These are phyloP conservation scores for Cryomyces antarcticus DNA, from an alignment of 495 filamentous ascomycete species.

Conservation along the genomic window DNA sequence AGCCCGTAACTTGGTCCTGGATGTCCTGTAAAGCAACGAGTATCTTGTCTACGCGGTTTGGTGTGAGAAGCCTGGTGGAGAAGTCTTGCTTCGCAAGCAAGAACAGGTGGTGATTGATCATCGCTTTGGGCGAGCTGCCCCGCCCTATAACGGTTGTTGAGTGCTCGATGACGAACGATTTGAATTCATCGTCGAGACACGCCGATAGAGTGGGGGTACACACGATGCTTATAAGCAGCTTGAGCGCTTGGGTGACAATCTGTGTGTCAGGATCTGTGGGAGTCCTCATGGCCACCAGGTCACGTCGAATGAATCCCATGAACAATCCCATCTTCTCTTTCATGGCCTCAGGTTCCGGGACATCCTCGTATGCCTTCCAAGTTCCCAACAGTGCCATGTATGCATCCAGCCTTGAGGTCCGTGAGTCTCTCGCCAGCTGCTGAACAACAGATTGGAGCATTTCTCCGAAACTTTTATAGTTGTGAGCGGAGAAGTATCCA, in stretches of 20 bases:
- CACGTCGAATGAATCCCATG: slow-evolving; percentile 58
- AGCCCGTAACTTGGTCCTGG: slow-evolving; percentile 56
- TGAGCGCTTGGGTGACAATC: slow-evolving; percentile 55
- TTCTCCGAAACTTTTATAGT: slow-evolving; percentile 30
- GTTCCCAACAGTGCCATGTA: slow-evolving; percentile 62
- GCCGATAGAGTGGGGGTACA: slow-evolving; percentile 43
- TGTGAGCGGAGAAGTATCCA: slow-evolving; percentile 14
- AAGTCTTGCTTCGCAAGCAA: slow-evolving; percentile 64
- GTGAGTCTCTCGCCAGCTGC: slow-evolving; percentile 51
- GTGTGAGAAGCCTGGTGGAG: slow-evolving; percentile 46
- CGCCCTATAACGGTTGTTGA: slow-evolving; percentile 48
- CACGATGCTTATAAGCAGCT: slow-evolving; percentile 50
- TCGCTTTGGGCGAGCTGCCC: slow-evolving; percentile 46
- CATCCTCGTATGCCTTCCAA: slow-evolving; percentile 48
- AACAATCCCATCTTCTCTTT: slow-evolving; percentile 54
- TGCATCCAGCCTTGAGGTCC: slow-evolving; percentile 56
- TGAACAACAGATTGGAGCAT: slow-evolving; percentile 73
- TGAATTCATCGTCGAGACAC: slow-evolving; percentile 53
- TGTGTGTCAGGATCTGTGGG: slow-evolving; percentile 26
- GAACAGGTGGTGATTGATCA: slow-evolving; percentile 57
- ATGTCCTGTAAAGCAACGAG: slow-evolving; percentile 47
- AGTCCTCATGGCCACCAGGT: slow-evolving; percentile 34
- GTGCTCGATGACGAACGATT: slow-evolving; percentile 57
- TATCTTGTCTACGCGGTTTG: slow-evolving; percentile 41
- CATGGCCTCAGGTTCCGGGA: slow-evolving; percentile 44